A percentile compares a stretch with the other conserved stretches of the same genome.
phyloP scores from a whole-genome alignment of 73 alveolate species.

The Blepharisma stoltei region DNA sequence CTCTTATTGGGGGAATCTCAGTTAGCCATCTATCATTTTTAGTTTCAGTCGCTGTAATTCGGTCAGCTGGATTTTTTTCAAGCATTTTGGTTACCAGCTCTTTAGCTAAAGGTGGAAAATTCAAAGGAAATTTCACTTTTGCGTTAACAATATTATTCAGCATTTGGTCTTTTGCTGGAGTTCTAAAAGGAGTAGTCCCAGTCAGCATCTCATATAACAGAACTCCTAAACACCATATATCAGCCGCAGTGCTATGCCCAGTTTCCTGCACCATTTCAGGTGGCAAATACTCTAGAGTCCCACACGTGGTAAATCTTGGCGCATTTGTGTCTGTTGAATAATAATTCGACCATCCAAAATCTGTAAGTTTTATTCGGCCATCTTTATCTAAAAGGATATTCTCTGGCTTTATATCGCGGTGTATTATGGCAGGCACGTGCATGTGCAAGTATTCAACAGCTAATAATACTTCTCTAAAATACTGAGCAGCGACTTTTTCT shows the following conservation, averaged over 20 bases:
- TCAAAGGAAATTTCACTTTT: constrained; percentile 14
- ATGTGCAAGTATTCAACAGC: constrained; percentile 43
- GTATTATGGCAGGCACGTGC: constrained; percentile 56
- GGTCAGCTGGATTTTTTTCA: constrained; percentile 24
- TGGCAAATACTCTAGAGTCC: constrained; percentile 97
- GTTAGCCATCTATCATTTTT: constrained; percentile 10
- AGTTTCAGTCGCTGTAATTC: constrained; percentile 16
- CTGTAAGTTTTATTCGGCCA: constrained; percentile 89
- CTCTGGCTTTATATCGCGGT: constrained; percentile 77
- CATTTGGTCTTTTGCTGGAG: constrained; percentile 32
- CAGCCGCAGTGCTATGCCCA: constrained; percentile 31
- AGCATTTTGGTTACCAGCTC: constrained; percentile 7
- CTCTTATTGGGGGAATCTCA: constrained; percentile 27
- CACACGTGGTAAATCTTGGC: constrained; percentile 86
- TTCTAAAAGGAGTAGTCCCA: constrained; percentile 47
- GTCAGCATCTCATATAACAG: constrained; percentile 50
- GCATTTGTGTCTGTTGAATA: constrained; percentile 66
- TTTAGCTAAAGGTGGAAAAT: constrained; percentile 27
- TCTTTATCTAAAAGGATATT: constrained; percentile 64
- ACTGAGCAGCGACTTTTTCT: constrained; percentile 70
- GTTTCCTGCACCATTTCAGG: constrained; percentile 94
- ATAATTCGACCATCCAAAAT: constrained; percentile 93
- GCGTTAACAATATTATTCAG: neutral
- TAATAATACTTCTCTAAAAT: constrained; percentile 57
- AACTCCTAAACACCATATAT: constrained; percentile 50